Percentiles rank a stretch among this genome's conserved stretches.
phyloP scores from a whole-genome alignment of 177 flowering plant genomes.

The Vitis hybrid region DNA sequence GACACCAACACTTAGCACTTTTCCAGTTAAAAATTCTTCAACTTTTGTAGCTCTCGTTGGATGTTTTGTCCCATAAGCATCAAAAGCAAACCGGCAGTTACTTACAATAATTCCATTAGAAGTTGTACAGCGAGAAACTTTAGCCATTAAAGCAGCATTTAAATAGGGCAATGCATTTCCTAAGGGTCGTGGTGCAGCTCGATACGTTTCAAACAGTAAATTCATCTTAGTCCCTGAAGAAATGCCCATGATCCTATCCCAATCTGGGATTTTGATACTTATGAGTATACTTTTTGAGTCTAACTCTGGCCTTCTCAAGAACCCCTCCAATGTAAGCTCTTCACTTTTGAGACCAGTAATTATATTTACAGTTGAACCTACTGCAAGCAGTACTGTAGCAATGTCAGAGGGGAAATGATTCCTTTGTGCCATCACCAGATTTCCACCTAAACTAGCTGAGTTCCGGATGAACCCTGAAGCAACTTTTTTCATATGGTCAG shows the following conservation, averaged over 20 bases:
- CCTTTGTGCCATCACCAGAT: conserved; percentile 87
- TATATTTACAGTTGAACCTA: conserved; percentile 46
- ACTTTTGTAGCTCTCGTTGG: conserved; percentile 65
- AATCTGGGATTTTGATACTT: conserved; percentile 60
- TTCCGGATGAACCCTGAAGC: conserved; percentile 71
- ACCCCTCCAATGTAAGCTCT: conserved; percentile 63
- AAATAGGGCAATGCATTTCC: conserved; percentile 81
- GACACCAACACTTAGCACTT: conserved; percentile 36
- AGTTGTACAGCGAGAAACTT: conserved; percentile 32
- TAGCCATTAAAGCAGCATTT: conserved; percentile 82
- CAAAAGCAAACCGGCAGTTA: conserved; percentile 64
- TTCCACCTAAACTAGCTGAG: conserved; percentile 87
- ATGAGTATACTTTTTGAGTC: conserved; percentile 52
- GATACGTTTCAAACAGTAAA: conserved; percentile 70
- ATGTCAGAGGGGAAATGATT: conserved; percentile 81
- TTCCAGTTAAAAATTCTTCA: conserved; percentile 66
- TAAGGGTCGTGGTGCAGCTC: conserved; percentile 82
- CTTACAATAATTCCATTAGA: conserved; percentile 35
- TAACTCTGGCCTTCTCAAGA: conserved; percentile 52
- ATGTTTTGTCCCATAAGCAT: conserved; percentile 77
- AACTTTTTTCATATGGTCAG: conserved; percentile 76
- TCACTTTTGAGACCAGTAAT: conserved; percentile 30
- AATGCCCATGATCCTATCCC: conserved; percentile 18
- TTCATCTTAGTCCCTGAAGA: conserved; percentile 17
- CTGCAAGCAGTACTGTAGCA: conserved; percentile 79